Base-by-base conservation (phyloP, 1,284 basidiomycete genomes). In the Apiotrichum montevideense region DNA sequence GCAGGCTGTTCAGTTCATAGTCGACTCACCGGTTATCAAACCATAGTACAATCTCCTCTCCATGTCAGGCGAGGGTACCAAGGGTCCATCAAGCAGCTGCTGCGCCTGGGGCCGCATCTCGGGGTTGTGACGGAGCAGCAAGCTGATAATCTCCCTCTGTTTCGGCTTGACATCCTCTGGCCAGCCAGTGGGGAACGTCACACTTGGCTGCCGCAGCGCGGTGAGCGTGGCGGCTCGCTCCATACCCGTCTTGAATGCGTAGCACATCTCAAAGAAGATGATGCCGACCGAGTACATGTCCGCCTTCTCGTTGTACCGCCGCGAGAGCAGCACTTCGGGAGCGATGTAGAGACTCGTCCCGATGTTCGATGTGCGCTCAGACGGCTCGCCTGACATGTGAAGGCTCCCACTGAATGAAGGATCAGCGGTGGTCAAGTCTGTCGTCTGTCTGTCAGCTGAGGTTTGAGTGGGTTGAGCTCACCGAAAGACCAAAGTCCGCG, bases 191-290 rank as follows among this genome's bases (percentile, higher is more conserved):
- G 62, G 58, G 66, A 97, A 91, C 42, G 81, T 79, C 41, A 95
- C 83, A 4, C 81, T 78, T 0, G 85, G 85, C 61, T 83, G 84
- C 10, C 93, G 80, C 39, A 96, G 73, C 50, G 86, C 84, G 61
- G 87, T 87, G 6, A 97, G 81, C 14, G 94, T 88, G 3, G 83
- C 83, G 46, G 90, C 87, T 13, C 94, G 85, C 71, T 98, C 94
- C 54, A 90, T 84, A 2, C 84, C 86, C 0, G 94, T 97, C n/a
- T 82, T 80, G 77, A 96, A 95, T 67, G 78, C 70, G 48, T 87
- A 91, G 71, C 93, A 92, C 92, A 97, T 96, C 79, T 98, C 94
- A 69, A 98, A 98, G 76, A 97, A 95, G 34, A 97, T 93, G 66
- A 98, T 87, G 39, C 90, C 94, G 5, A 96, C 83, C 69, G 90